A percentile compares a stretch with the other conserved stretches of the same genome.
Conservation (phyloP, 164 flowering plant species). For the Kalanchoe fedtschenkoi region DNA sequence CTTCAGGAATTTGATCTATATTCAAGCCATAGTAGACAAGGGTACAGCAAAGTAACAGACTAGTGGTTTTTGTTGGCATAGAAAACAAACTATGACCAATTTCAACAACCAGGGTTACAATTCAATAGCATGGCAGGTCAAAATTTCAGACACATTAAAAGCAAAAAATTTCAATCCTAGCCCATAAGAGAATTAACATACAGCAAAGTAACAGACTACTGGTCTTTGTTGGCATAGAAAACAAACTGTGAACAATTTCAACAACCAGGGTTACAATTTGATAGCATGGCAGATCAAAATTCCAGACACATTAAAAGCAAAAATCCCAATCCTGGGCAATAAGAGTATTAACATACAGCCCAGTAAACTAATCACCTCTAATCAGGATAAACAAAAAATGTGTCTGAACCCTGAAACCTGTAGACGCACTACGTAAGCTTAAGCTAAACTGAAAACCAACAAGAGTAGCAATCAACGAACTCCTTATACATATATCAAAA, state of each 20-base stretch:
- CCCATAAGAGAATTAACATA: no score
- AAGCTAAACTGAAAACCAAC: not conserved
- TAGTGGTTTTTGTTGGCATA: not conserved
- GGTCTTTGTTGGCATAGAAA: not conserved
- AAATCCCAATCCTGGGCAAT: no score
- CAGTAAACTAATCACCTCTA: not conserved
- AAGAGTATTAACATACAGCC: not conserved
- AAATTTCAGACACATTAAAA: no score
- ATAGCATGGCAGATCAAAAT: not conserved
- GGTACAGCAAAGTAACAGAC: not conserved
- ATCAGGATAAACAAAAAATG: not conserved
- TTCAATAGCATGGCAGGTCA: no score
- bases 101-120: not conserved
- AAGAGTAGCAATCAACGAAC: not conserved
- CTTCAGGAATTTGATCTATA: not conserved
- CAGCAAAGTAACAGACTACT: not conserved
- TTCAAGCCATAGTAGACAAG: not conserved
- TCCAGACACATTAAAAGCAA: not conserved
- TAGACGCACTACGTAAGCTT: no score
- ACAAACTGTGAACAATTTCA: not conserved
- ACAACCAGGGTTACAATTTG: not conserved
- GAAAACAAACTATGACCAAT: not conserved
- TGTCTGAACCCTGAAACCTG: not conserved
- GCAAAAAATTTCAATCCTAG: no score
- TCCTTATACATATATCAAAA: not conserved